A percentile compares a stretch with the other conserved stretches of the same genome.
These are phyloP conservation scores for Adansonia digitata DNA, from an alignment of 345 rosid species.

Conservation along the genomic window DNA sequence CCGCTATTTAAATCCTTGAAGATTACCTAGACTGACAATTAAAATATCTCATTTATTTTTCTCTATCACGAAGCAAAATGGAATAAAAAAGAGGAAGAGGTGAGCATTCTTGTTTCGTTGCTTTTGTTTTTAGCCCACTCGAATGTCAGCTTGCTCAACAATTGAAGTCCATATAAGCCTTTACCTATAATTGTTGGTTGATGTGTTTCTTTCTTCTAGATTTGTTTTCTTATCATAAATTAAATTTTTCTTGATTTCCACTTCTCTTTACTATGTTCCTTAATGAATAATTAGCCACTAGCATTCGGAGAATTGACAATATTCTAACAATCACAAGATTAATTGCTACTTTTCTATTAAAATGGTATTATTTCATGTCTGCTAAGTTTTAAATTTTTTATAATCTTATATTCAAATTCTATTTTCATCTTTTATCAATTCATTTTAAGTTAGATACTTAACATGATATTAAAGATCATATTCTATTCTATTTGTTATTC, in stretches of 20 bases:
- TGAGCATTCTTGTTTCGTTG: background rate
- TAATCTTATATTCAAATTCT: too few relatives aligned
- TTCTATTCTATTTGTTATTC: too few relatives aligned
- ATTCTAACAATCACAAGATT: too few relatives aligned
- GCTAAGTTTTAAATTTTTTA: too few relatives aligned
- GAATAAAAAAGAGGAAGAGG: constrained; percentile 26
- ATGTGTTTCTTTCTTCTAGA: constrained; percentile 21
- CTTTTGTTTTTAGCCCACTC: background rate
- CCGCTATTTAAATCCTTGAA: too few relatives aligned
- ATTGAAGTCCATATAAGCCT: constrained; percentile 3
- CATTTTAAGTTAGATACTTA: too few relatives aligned
- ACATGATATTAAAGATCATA: too few relatives aligned
- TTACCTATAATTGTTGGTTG: constrained; percentile 28
- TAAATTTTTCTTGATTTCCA: constrained; percentile 18
- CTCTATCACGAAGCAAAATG: background rate
- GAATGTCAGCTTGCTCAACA: constrained; percentile 11
- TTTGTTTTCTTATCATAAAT: background rate
- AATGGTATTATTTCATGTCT: too few relatives aligned
- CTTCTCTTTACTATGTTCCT: constrained; percentile 10
- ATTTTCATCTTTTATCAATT: too few relatives aligned
- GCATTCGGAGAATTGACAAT: too few relatives aligned
- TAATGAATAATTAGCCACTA: background rate
- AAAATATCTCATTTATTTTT: constrained; percentile 28
- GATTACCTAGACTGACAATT: background rate
- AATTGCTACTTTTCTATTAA: too few relatives aligned